Evolutionary conservation across 2,329 filamentous ascomycete species (phyloP).

Genomic region (Mollisiaceae sp.): DNA sequence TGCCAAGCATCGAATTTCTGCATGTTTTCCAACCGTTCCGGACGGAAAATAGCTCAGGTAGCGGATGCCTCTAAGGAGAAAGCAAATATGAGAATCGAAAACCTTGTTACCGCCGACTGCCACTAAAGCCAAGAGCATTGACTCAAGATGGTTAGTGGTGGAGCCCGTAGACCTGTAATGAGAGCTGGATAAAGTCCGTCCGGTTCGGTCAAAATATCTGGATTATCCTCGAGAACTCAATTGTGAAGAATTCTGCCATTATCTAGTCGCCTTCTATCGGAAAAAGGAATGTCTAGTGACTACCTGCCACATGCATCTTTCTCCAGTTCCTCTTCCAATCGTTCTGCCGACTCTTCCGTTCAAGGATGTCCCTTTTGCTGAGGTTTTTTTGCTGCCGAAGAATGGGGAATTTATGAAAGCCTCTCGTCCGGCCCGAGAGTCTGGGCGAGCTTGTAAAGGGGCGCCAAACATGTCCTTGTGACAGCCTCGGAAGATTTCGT

Average conservation of each 20-base stretch:
- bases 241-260: conserved; percentile 10
- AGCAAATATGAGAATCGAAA: not conserved
- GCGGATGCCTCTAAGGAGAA: not conserved
- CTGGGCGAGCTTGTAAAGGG: not conserved
- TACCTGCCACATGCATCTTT: not conserved
- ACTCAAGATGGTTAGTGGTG: not conserved
- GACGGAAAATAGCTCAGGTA: not conserved
- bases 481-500: conserved; percentile 13
- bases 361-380: not conserved
- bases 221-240: no score
- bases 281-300: not conserved
- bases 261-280: not conserved
- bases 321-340: not conserved
- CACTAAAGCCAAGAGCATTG: not conserved
- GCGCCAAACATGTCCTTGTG: conserved; percentile 15
- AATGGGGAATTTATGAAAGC: not conserved
- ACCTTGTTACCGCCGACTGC: not conserved
- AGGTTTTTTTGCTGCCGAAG: not conserved
- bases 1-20: not conserved
- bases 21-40: not conserved
- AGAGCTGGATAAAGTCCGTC: no score
- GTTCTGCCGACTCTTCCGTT: conserved; percentile 11
- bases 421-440: not conserved
- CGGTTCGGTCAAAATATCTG: no score
- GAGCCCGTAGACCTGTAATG: no score